A percentile compares a stretch with the other conserved stretches of the same genome.
Conservation (phyloP, 2,329 filamentous ascomycete species). For the Zymoseptoria tritici region DNA sequence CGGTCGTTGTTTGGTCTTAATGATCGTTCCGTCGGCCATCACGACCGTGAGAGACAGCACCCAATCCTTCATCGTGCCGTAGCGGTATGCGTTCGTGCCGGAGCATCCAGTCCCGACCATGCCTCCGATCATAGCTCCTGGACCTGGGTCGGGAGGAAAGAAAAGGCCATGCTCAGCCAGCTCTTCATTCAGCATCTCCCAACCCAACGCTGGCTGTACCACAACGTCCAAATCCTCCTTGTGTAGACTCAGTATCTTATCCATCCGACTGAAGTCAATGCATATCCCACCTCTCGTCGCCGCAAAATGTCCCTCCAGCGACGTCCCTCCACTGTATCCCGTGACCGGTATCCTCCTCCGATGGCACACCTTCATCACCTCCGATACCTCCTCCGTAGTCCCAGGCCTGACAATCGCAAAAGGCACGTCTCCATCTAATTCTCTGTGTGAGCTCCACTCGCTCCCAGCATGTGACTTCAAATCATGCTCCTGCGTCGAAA, state of each 20-base stretch:
- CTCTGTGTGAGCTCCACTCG: constrained; percentile 53
- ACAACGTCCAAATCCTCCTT: constrained; percentile 57
- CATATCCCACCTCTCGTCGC: constrained; percentile 76
- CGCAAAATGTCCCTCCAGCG: constrained; percentile 81
- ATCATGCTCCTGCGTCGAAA: constrained; percentile 51
- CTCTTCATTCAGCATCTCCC: constrained; percentile 77
- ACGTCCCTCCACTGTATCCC: constrained; percentile 80
- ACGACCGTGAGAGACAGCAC: constrained; percentile 81
- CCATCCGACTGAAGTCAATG: constrained; percentile 80
- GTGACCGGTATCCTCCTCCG: constrained; percentile 73
- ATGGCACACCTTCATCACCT: constrained; percentile 84
- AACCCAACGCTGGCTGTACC: constrained; percentile 63
- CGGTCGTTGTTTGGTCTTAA: constrained; percentile 82
- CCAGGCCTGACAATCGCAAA: constrained; percentile 66
- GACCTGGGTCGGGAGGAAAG: constrained; percentile 86
- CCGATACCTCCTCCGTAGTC: constrained; percentile 74
- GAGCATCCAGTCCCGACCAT: constrained; percentile 72
- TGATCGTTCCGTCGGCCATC: constrained; percentile 78
- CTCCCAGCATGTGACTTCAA: constrained; percentile 53
- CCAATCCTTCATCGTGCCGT: constrained; percentile 94
- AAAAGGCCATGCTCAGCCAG: constrained; percentile 67
- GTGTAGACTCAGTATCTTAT: constrained; percentile 69
- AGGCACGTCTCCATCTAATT: constrained; percentile 36
- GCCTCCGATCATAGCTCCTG: constrained; percentile 85
- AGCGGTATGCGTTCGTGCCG: constrained; percentile 85